phyloP scores from a whole-genome alignment of 192 early-diverging fungal species.

The Backusella tuberculispora region DNA sequence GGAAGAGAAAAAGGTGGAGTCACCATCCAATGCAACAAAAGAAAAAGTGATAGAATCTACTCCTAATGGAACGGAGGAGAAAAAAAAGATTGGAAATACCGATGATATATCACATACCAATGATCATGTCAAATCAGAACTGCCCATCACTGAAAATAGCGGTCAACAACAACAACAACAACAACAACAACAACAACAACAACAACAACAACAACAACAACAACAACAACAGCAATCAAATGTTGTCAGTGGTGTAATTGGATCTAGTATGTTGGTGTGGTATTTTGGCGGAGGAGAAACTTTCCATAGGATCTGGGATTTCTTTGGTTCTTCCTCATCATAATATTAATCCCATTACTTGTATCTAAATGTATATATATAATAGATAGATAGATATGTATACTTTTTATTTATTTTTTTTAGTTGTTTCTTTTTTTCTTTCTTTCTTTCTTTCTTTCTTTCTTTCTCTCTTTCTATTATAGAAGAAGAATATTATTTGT shows the following conservation, averaged over 20 bases:
- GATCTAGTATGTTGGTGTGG: slow-evolving; percentile 17
- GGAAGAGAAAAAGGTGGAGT: neutral
- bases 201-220: neutral
- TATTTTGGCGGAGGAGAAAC: slow-evolving; percentile 20
- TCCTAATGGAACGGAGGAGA: neutral
- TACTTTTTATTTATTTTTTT: slow-evolving; percentile 3
- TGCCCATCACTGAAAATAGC: neutral
- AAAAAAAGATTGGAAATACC: neutral
- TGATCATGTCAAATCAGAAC: neutral
- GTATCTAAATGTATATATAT: no score
- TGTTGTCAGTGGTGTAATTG: neutral
- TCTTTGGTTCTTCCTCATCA: slow-evolving; percentile 11
- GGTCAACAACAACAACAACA: neutral
- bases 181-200: neutral
- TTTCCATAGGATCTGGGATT: slow-evolving; percentile 8
- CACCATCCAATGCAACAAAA: neutral
- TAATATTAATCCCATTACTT: neutral
- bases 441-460: neutral
- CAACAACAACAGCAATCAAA: neutral
- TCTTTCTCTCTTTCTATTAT: neutral
- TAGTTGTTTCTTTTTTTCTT: neutral
- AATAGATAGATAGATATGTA: slow-evolving; percentile 9
- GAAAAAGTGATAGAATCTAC: no score
- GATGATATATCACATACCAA: neutral
- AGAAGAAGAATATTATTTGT: slow-evolving; percentile 4